phyloP scores from a whole-genome alignment of 2,329 filamentous ascomycete genomes.

The Alternaria brassicicola region DNA sequence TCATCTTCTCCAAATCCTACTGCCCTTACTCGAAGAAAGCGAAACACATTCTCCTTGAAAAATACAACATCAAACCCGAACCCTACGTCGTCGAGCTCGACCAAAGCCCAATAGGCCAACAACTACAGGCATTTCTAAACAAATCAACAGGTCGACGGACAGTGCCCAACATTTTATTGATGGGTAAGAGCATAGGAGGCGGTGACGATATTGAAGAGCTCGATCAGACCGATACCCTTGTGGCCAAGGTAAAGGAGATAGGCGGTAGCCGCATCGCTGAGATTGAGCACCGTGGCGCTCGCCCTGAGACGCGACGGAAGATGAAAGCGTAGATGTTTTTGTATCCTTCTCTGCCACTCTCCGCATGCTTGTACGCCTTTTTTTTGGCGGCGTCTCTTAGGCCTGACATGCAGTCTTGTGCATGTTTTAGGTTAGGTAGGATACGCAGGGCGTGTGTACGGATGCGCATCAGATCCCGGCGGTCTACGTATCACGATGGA shows the following conservation, averaged over 20 bases:
- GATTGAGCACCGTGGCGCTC: constrained; percentile 26
- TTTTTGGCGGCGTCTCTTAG: neutral
- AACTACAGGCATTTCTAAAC: constrained; percentile 73
- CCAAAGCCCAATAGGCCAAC: constrained; percentile 72
- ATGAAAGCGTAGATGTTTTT: constrained; percentile 4
- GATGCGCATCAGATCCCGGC: constrained; percentile 4
- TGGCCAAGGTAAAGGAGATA: constrained; percentile 73
- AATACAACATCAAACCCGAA: constrained; percentile 80
- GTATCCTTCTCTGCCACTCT: neutral
- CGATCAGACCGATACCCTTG: constrained; percentile 66
- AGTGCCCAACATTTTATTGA: constrained; percentile 90
- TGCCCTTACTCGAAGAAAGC: constrained; percentile 86
- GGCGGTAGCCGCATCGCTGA: constrained; percentile 69
- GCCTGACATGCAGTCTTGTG: neutral
- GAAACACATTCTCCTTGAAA: constrained; percentile 81
- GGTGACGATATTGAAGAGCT: constrained; percentile 82
- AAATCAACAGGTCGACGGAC: constrained; percentile 80
- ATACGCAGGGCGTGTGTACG: constrained; percentile 15
- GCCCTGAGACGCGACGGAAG: constrained; percentile 16
- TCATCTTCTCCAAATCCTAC: constrained; percentile 95
- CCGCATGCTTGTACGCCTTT: neutral
- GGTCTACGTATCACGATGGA: constrained; percentile 13
- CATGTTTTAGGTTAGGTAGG: constrained; percentile 3
- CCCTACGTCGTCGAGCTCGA: constrained; percentile 94
- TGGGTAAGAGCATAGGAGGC: constrained; percentile 87